Evolutionary conservation across 2,329 filamentous ascomycete genomes (phyloP).

Genomic region (Magnaporthales sp.): DNA sequence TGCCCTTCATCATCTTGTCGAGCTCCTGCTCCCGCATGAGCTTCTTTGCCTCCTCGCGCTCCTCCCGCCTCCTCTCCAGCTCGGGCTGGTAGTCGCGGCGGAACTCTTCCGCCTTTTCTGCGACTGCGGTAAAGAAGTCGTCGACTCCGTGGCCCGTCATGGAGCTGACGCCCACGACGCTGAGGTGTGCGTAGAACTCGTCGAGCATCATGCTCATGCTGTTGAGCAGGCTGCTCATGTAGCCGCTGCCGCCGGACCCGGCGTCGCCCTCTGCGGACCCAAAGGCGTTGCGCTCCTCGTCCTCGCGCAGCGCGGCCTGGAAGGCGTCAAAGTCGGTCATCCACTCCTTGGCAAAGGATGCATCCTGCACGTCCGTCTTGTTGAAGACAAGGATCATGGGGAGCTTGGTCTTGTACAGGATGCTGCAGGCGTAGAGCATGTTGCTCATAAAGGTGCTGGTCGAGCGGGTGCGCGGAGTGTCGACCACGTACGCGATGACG

Average conservation of each 20-base stretch:
- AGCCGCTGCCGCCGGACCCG: conserved; percentile 68
- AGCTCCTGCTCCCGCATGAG: conserved; percentile 70
- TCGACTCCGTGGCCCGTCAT: conserved; percentile 88
- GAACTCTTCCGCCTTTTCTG: conserved; percentile 82
- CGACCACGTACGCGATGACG: conserved; percentile 94
- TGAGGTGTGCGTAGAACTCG: conserved; percentile 93
- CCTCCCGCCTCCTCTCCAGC: conserved; percentile 66
- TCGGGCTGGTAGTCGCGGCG: conserved; percentile 86
- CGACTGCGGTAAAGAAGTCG: conserved; percentile 86
- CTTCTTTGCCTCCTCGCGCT: conserved; percentile 69
- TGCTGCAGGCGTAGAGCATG: conserved; percentile 98
- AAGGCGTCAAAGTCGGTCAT: conserved; percentile 99
- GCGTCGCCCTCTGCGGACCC: conserved; percentile 59
- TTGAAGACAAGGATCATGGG: conserved; percentile 99
- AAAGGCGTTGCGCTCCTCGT: conserved; percentile 71
- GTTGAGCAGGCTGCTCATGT: conserved; percentile 93
- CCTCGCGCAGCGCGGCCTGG: conserved; percentile 71
- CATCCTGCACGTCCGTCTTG: conserved; percentile 93
- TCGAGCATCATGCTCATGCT: conserved; percentile 97
- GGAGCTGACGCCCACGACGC: conserved; percentile 84
- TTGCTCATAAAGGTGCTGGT: conserved; percentile 99
- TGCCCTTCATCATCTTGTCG: conserved; percentile 89
- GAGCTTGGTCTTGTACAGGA: conserved; percentile 96
- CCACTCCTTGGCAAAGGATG: conserved; percentile 91
- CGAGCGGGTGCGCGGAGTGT: conserved; percentile 86